Evolutionary conservation across 2,329 filamentous ascomycete genomes (phyloP), one percentile per base, ranked within the genome.

Genomic region (Neonectria faginata): DNA sequence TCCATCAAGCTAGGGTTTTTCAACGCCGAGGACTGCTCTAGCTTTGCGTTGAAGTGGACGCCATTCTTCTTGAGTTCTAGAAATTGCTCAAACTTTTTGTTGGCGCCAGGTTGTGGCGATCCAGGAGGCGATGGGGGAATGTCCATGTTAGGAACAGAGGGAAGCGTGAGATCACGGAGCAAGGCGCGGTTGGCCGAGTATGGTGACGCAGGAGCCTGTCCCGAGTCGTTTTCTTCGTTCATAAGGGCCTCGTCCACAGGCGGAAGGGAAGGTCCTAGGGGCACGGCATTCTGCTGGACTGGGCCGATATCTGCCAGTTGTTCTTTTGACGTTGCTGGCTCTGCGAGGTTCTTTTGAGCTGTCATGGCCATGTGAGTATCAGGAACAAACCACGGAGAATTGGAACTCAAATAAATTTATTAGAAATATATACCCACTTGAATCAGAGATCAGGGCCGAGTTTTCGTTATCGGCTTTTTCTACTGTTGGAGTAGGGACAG

Each of bases 21-120:
- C 63, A 94, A 81, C 8, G 91, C 88, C 0, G 86, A 79, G 0
- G 90, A 91, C 62, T 85, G 84, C 39, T 91, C 87, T 9, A 96
- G 82, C 66, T 91, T 89, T 71, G 88, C 83, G 76, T 96, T 94
- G 83, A 95, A 95, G 78, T 96, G 92, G 16, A 89, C 84, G 5
- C 90, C 90, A 67, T 90, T 88, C 73, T 88, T 89, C 80, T 96
- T 96, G n/a, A 95, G 84, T 50, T 88, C 84, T 0, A 95, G 85
- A 69, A 96, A 95, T 64, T 89, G 88, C 67, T 88, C 85, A 70
- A 95, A 91, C 72, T 93, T 94, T 69, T 86, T 84, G 55, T 86
- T 89, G 12, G 89, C 78, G 45, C 79, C 70, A 36, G 81, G 75
- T 0, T 82, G 79, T 11, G 87, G 87, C 2, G 87, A 86, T 25